These are phyloP conservation scores for Fomitopsis betulina DNA, from an alignment of 1,284 basidiomycete species.

Conservation along the genomic window DNA sequence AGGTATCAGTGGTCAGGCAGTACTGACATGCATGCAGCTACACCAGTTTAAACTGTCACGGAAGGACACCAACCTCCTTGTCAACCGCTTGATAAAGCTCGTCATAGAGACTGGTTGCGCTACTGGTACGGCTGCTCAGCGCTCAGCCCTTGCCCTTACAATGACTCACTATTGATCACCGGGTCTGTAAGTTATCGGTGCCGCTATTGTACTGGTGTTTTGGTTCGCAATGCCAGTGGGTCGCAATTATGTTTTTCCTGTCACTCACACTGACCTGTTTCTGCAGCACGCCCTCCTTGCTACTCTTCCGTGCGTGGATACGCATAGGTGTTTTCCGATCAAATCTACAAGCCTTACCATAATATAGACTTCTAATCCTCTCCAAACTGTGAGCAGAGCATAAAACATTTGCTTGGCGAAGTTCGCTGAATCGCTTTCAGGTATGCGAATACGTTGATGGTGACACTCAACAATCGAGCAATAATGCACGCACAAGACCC, in stretches of 20 bases:
- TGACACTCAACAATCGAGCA: not conserved
- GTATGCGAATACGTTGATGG: constrained; percentile 1
- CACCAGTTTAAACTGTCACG: not conserved
- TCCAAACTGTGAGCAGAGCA: not conserved
- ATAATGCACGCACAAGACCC: not conserved
- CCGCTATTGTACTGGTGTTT: not conserved
- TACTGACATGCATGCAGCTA: not conserved
- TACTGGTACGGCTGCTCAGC: not conserved
- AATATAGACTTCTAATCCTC: not conserved
- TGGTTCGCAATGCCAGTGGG: not conserved
- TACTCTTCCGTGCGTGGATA: not conserved
- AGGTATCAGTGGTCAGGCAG: not conserved
- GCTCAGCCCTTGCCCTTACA: not conserved
- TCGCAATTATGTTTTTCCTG: not conserved
- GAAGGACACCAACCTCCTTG: not conserved
- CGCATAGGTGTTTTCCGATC: not conserved
- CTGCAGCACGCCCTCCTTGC: not conserved
- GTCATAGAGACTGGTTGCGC: not conserved
- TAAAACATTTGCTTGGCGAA: not conserved
- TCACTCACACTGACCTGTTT: not conserved
- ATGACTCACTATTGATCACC: not conserved
- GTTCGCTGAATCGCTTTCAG: not conserved
- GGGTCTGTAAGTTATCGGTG: not conserved
- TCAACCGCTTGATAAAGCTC: not conserved
- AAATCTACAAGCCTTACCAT: not conserved